Evolutionary conservation across 139 green algal species (phyloP).

Genomic region (Tetraselmis striata): DNA sequence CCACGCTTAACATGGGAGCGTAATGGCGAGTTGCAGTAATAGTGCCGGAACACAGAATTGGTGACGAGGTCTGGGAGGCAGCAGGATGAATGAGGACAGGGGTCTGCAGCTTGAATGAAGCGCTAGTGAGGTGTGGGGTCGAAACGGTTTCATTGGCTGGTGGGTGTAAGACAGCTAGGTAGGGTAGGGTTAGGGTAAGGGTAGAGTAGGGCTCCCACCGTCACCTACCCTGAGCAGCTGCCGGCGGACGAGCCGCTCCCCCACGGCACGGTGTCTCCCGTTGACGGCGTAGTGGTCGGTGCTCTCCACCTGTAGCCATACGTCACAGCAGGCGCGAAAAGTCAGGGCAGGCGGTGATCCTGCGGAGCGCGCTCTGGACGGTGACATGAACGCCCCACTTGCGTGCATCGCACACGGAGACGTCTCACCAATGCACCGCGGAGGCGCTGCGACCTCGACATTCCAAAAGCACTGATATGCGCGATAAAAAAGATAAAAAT

Average conservation of each 20-base stretch:
- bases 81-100: background rate
- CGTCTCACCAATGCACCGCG: background rate
- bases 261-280: background rate
- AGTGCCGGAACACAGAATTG: too few relatives aligned
- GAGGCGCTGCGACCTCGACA: background rate
- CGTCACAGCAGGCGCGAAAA: background rate
- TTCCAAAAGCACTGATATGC: background rate
- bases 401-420: background rate
- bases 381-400: background rate
- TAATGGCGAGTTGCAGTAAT: too few relatives aligned
- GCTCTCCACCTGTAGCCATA: background rate
- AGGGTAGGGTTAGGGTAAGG: too few relatives aligned
- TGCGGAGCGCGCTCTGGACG: background rate
- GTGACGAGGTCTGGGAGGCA: too few relatives aligned
- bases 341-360: background rate
- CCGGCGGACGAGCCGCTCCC: background rate
- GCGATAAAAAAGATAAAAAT: too few relatives aligned
- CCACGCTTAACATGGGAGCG: too few relatives aligned
- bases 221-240: background rate
- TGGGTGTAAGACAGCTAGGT: too few relatives aligned
- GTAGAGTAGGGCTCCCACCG: too few relatives aligned
- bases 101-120: too few relatives aligned
- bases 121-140: too few relatives aligned
- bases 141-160: too few relatives aligned
- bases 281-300: background rate